Percentiles rank a stretch among this genome's conserved stretches.
Evolutionary conservation across 192 early-diverging fungal species (phyloP).

Genomic region (Gaertneriomyces sp.): DNA sequence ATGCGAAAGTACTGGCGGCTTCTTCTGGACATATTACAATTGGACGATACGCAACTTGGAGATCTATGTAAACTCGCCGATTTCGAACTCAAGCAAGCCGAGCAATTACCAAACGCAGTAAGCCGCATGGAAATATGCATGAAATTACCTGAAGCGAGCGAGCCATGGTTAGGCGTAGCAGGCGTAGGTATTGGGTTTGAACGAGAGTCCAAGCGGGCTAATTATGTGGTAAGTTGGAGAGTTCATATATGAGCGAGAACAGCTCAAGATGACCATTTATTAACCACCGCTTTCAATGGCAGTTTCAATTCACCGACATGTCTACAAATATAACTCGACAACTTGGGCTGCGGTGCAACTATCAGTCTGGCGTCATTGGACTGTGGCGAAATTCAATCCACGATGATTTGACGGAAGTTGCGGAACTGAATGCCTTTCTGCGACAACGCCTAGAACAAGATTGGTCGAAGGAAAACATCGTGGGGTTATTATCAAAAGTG

Average conservation of each 20-base stretch:
- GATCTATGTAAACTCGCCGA: not conserved
- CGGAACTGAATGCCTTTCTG: constrained; percentile 20
- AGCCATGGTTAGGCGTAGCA: too few relatives aligned
- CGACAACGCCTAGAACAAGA: constrained; percentile 2
- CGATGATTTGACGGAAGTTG: constrained; percentile 17
- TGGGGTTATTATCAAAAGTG: not conserved
- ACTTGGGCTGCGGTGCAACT: constrained; percentile 23
- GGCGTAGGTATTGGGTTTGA: too few relatives aligned
- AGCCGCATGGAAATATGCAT: too few relatives aligned
- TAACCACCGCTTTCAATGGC: not conserved
- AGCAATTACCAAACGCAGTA: too few relatives aligned
- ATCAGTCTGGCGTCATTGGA: constrained; percentile 10
- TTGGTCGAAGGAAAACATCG: constrained; percentile 6
- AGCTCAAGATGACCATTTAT: not conserved
- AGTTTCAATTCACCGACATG: constrained; percentile 10
- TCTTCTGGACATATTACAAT: too few relatives aligned
- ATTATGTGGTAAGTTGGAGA: not conserved
- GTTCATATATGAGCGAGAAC: not conserved
- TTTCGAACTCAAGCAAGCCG: constrained; percentile 3
- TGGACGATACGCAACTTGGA: too few relatives aligned
- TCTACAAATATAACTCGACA: constrained; percentile 1
- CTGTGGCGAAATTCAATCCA: constrained; percentile 12
- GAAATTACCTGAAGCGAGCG: too few relatives aligned
- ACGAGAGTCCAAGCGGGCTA: too few relatives aligned
- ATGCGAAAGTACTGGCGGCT: too few relatives aligned